These are phyloP conservation scores for Cladosporium sp. DNA, from an alignment of 2,329 filamentous ascomycete species.

Conservation along the genomic window DNA sequence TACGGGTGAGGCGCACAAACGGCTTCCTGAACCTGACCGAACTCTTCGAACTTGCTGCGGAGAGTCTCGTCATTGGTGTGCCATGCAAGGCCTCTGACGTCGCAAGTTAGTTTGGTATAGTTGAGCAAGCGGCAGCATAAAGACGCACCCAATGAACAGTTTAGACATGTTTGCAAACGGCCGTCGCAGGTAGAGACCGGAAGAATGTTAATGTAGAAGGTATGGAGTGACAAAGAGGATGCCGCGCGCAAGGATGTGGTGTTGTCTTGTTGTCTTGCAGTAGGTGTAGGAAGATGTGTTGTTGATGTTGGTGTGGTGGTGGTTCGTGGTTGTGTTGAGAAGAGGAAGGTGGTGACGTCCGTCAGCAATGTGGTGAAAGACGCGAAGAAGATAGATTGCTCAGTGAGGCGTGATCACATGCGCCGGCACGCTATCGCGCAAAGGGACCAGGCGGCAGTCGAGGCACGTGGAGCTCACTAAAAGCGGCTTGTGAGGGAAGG, in stretches of 20 bases:
- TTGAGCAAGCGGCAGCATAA: neutral
- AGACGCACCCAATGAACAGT: slow-evolving; percentile 84
- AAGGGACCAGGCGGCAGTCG: slow-evolving; percentile 13
- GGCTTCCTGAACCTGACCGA: slow-evolving; percentile 88
- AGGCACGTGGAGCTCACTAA: slow-evolving; percentile 15
- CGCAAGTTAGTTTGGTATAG: slow-evolving; percentile 4
- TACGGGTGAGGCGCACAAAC: slow-evolving; percentile 59
- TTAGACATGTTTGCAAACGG: slow-evolving; percentile 70
- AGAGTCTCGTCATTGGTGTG: slow-evolving; percentile 90
- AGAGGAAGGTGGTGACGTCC: slow-evolving; percentile 10
- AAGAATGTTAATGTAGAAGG: slow-evolving; percentile 21
- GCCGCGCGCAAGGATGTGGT: neutral
- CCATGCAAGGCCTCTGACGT: slow-evolving; percentile 86
- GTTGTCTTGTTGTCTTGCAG: neutral
- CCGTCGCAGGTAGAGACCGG: slow-evolving; percentile 34
- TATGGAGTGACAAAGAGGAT: neutral
- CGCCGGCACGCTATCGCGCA: slow-evolving; percentile 19
- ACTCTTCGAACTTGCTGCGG: slow-evolving; percentile 88
- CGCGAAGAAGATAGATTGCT: slow-evolving; percentile 15
- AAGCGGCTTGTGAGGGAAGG: slow-evolving; percentile 13
- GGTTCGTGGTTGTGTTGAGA: slow-evolving; percentile 3
- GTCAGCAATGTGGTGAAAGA: slow-evolving; percentile 2
- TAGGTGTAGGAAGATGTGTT: neutral
- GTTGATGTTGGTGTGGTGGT: neutral
- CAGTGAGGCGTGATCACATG: slow-evolving; percentile 19